Percentiles rank a stretch among this genome's conserved stretches.
Conservation (phyloP, 2,329 filamentous ascomycete genomes). For the Sporothrix euskadiensis region DNA sequence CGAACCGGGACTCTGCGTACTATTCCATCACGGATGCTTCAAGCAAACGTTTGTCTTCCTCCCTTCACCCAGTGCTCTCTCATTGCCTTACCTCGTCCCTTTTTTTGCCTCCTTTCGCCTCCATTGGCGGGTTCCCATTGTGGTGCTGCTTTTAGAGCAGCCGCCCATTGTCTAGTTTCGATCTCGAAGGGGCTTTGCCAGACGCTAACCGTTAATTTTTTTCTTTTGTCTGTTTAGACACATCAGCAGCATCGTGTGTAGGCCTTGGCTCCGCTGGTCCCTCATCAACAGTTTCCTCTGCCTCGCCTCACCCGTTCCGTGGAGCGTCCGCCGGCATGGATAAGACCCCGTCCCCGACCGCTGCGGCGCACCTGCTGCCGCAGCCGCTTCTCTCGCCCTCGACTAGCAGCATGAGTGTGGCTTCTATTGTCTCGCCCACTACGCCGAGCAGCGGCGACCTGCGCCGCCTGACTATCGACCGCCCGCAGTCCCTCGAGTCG, state of each 20-base stretch:
- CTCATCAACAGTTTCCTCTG: constrained; percentile 40
- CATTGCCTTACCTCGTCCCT: constrained; percentile 28
- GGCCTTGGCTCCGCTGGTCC: constrained; percentile 42
- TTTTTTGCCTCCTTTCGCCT: not conserved
- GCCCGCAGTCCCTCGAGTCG: constrained; percentile 47
- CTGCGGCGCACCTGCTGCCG: constrained; percentile 50
- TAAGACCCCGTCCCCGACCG: constrained; percentile 64
- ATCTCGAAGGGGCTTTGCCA: constrained; percentile 34
- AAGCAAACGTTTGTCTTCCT: constrained; percentile 51
- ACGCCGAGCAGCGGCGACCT: constrained; percentile 48
- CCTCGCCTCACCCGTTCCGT: constrained; percentile 25
- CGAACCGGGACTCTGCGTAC: constrained; percentile 55
- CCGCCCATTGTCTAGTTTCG: not conserved
- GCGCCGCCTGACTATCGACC: constrained; percentile 45
- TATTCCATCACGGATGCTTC: constrained; percentile 52
- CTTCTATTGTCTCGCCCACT: constrained; percentile 65
- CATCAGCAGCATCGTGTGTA: constrained; percentile 50
- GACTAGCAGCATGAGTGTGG: constrained; percentile 64
- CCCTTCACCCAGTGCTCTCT: constrained; percentile 22
- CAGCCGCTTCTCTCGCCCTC: constrained; percentile 58
- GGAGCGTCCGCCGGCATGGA: constrained; percentile 42
- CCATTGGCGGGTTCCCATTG: not conserved
- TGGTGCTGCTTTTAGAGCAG: not conserved
- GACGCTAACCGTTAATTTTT: constrained; percentile 16
- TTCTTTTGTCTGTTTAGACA: constrained; percentile 34